Base-by-base conservation (phyloP, 768 basidiomycete genomes). In the Tephrocybe sp. region DNA sequence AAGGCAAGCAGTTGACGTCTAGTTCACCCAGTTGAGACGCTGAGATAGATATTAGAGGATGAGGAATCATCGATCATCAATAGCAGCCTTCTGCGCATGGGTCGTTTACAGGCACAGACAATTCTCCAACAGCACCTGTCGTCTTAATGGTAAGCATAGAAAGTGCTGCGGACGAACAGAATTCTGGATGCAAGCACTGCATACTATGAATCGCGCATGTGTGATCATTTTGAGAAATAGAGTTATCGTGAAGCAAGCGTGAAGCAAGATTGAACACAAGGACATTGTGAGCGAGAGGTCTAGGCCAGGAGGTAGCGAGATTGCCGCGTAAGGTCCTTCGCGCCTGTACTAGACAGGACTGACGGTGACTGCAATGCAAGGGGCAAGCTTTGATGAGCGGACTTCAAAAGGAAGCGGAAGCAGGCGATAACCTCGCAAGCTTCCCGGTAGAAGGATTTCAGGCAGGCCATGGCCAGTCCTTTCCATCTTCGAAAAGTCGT, bases 191-290 rank as follows among this genome's bases (percentile, higher is more conserved):
- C 47, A 39, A 40, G 48, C 20, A 23, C 35, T 35, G 23, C n/a
- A 33, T 9, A 22, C 7, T 33, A 32, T 38, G 17, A n/a, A 20
- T 26, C 26, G n/a, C 36, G 31, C 42, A 10, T 26, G 38, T 32
- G 41, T 48, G 33, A 47, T 33, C 45, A 48, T n/a, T 31, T 40
- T 38, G 36, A 56, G 55, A 49, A 48, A 52, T 49, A 56, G 42
- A 56, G 9, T 49, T 23, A 32, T 38, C 32, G 19, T 42, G n/a
- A 23, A 8, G 22, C 16, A 40, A 31, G 22, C 17, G 23, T 39
- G 6, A 14, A 22, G 46, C 38, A 46, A 33, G 45, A 42, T 51
- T 38, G 45, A 45, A 41, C 26, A 17, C 33, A 19, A n/a, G 47
- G 22, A 32, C 7, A 26, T 26, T 26, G 26, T 26, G 26, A 26